A percentile compares a stretch with the other conserved stretches of the same genome.
Conservation (phyloP, 192 early-diverging fungal species). For the Phlyctochytrium planicorne region DNA sequence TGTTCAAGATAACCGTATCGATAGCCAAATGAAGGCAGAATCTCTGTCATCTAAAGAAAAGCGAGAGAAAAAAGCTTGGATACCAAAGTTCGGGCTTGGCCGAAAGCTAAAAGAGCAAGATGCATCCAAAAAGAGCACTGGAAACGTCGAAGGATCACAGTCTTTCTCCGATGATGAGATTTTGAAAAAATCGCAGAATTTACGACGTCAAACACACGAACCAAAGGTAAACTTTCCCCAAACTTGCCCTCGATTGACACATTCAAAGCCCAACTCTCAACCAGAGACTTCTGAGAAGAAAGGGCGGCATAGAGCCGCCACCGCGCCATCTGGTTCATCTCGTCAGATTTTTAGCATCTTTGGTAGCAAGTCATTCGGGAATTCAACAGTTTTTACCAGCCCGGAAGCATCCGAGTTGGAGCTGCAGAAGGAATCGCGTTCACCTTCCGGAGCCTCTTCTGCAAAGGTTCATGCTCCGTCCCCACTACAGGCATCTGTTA, state of each 20-base stretch:
- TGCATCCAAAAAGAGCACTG: neutral
- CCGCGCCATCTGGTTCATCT: neutral
- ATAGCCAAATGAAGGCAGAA: neutral
- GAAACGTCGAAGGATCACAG: neutral
- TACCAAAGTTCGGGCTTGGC: neutral
- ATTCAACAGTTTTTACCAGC: neutral
- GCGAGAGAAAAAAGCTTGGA: neutral
- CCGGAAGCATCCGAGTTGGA: neutral
- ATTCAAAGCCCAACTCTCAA: too few species aligned
- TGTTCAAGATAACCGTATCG: neutral
- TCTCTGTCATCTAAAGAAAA: neutral
- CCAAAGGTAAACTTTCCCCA: neutral
- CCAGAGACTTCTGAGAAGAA: too few species aligned
- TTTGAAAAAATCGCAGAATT: neutral
- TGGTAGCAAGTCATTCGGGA: neutral
- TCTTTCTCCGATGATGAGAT: neutral
- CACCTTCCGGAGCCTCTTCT: neutral
- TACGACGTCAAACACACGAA: neutral
- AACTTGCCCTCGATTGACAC: too few species aligned
- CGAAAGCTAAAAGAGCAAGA: neutral
- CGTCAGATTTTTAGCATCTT: neutral
- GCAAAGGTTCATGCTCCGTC: neutral
- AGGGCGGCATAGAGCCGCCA: neutral
- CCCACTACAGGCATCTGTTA: neutral
- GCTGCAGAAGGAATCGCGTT: neutral